Evolutionary conservation across 1,284 basidiomycete genomes (phyloP).

Genomic region (Puccinia polysora): DNA sequence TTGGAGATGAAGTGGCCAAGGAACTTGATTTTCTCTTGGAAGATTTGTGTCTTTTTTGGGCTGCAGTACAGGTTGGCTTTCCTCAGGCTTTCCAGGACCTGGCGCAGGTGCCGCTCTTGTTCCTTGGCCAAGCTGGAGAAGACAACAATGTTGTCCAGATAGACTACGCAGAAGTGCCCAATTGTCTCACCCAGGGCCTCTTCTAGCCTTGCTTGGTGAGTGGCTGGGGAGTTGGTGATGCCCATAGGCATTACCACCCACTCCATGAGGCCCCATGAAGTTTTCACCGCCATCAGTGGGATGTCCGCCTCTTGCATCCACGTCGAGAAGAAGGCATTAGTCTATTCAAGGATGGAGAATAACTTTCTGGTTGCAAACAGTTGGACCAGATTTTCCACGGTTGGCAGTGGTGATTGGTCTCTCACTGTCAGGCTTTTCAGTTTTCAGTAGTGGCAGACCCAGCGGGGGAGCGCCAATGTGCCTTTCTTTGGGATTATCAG

Average conservation of each 20-base stretch:
- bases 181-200: constrained; percentile 27
- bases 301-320: constrained; percentile 1
- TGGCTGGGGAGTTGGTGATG: constrained; percentile 53
- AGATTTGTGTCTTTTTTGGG: constrained; percentile 8
- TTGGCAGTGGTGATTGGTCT: not conserved
- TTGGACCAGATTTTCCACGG: not conserved
- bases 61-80: not conserved
- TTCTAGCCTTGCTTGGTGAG: constrained; percentile 48
- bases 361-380: not conserved
- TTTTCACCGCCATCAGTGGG: not conserved
- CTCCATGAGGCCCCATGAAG: constrained; percentile 50
- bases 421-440: not conserved
- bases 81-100: not conserved
- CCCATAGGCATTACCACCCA: constrained; percentile 57
- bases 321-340: not conserved
- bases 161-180: not conserved
- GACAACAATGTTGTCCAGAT: not conserved
- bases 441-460: not conserved
- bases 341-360: not conserved
- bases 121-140: not conserved
- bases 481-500: constrained; percentile 6
- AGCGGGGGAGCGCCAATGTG: not conserved
- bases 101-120: not conserved
- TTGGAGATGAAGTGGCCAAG: constrained; percentile 8
- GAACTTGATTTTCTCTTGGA: constrained; percentile 17